Conservation (phyloP, 768 basidiomycete species). For the Russula foetens region DNA sequence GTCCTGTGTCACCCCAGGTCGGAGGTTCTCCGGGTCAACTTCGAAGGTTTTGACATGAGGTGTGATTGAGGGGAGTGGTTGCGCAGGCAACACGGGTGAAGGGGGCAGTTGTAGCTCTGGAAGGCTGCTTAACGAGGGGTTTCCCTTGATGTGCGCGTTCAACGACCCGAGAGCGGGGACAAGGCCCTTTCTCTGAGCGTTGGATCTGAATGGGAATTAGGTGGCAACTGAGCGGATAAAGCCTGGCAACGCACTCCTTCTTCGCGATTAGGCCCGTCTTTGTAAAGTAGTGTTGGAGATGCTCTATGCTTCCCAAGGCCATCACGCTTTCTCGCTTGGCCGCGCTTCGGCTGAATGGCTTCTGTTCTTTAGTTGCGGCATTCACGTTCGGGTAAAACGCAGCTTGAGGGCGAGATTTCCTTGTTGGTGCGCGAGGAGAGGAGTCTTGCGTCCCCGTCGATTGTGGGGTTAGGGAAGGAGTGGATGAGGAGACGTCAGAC, state of each 20-base stretch:
- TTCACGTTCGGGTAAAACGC: constrained; percentile 75
- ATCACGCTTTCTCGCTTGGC: constrained; percentile 92
- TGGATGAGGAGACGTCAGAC: constrained; percentile 33
- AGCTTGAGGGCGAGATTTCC: constrained; percentile 56
- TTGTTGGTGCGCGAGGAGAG: constrained; percentile 28
- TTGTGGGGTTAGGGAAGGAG: constrained; percentile 55
- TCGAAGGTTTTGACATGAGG: constrained; percentile 58
- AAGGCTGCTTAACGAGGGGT: constrained; percentile 35
- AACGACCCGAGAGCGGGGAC: constrained; percentile 71
- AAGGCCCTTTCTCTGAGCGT: constrained; percentile 42
- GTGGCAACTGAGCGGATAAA: background rate
- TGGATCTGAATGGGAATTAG: constrained; percentile 34
- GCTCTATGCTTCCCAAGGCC: constrained; percentile 92
- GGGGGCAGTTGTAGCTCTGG: constrained; percentile 60
- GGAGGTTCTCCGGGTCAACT: constrained; percentile 67
- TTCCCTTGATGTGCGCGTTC: constrained; percentile 23
- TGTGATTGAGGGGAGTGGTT: constrained; percentile 37
- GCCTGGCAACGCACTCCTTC: constrained; percentile 47
- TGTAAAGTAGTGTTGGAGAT: constrained; percentile 91
- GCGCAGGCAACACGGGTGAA: constrained; percentile 49
- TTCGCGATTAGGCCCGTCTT: constrained; percentile 74
- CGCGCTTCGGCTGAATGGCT: constrained; percentile 84
- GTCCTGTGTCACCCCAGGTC: constrained; percentile 72
- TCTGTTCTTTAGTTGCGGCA: constrained; percentile 61
- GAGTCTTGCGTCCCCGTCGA: constrained; percentile 42